Percentiles rank a stretch among this genome's conserved stretches.
Conservation (phyloP, 2,329 filamentous ascomycete species). For the Ascochyta lentis region DNA sequence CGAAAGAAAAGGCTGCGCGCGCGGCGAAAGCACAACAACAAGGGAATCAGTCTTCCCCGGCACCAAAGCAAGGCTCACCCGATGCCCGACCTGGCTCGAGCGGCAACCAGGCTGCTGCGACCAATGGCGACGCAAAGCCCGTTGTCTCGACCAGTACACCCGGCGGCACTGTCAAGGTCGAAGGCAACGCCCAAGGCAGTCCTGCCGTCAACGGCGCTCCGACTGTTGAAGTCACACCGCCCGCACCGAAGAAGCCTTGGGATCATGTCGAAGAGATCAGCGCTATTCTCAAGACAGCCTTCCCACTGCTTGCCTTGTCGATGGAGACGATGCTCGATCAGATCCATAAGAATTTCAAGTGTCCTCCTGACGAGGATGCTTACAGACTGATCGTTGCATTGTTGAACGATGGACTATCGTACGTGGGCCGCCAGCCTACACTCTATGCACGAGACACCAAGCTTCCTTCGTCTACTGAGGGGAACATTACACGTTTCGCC, state of each 20-base stretch:
- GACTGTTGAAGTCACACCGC: slow-evolving; percentile 30
- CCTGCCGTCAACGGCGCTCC: slow-evolving; percentile 32
- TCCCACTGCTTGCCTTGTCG: slow-evolving; percentile 90
- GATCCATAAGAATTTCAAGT: slow-evolving; percentile 99
- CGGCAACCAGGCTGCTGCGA: slow-evolving; percentile 38
- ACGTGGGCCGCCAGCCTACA: slow-evolving; percentile 84
- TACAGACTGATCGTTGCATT: slow-evolving; percentile 97
- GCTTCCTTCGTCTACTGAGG: slow-evolving; percentile 86
- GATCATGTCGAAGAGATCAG: slow-evolving; percentile 96
- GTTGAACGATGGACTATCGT: slow-evolving; percentile 92
- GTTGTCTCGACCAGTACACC: slow-evolving; percentile 55
- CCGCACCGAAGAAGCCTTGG: slow-evolving; percentile 77
- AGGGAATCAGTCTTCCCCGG: slow-evolving; percentile 51
- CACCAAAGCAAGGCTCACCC: slow-evolving; percentile 47
- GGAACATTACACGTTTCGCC: slow-evolving; percentile 94
- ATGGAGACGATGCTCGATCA: slow-evolving; percentile 99
- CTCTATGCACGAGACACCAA: slow-evolving; percentile 92
- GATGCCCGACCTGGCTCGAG: slow-evolving; percentile 43
- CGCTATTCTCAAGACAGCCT: slow-evolving; percentile 93
- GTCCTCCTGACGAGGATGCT: slow-evolving; percentile 95
- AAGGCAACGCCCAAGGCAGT: slow-evolving; percentile 45
- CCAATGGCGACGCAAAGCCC: slow-evolving; percentile 57
- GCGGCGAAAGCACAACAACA: slow-evolving; percentile 66
- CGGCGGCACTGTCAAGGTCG: slow-evolving; percentile 49
- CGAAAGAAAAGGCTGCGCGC: slow-evolving; percentile 59